Conservation (phyloP, 2,329 filamentous ascomycete genomes). For the Ceratocystis cubensis region DNA sequence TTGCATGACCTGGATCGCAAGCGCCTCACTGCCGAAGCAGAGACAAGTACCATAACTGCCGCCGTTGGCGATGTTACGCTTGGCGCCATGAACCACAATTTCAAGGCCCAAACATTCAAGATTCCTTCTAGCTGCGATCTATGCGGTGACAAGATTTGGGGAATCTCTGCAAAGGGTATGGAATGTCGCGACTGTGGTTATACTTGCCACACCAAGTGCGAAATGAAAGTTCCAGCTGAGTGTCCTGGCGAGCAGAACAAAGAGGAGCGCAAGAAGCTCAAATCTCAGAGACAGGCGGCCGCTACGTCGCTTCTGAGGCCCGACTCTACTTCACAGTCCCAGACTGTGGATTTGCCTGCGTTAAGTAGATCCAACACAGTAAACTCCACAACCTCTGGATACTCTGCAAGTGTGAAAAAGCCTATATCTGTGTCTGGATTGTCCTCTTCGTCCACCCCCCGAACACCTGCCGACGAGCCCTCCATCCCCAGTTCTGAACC, state of each 20-base stretch:
- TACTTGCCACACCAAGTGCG: constrained; percentile 95
- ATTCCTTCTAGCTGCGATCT: constrained; percentile 97
- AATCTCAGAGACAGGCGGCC: constrained; percentile 68
- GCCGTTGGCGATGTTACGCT: constrained; percentile 86
- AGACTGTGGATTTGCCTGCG: constrained; percentile 50
- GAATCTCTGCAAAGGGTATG: constrained; percentile 88
- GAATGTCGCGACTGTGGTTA: constrained; percentile 95
- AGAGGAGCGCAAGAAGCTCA: constrained; percentile 90
- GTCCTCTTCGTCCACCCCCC: constrained; percentile 18
- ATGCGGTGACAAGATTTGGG: constrained; percentile 95
- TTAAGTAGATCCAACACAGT: constrained; percentile 76
- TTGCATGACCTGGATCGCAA: constrained; percentile 75
- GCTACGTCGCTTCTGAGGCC: constrained; percentile 50
- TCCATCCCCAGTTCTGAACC: constrained; percentile 21
- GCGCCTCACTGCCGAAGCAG: constrained; percentile 78
- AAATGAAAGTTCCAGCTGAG: constrained; percentile 95
- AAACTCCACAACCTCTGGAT: constrained; percentile 80
- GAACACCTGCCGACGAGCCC: constrained; percentile 39
- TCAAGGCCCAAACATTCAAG: constrained; percentile 98
- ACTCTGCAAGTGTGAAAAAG: constrained; percentile 63
- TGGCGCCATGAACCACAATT: constrained; percentile 89
- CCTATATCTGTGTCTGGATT: constrained; percentile 52
- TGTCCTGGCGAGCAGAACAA: constrained; percentile 90
- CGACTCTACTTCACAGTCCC: constrained; percentile 34
- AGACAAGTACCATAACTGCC: constrained; percentile 82